Evolutionary conservation across 2,329 filamentous ascomycete species (phyloP).

Genomic region (Pseudogymnoascus sp.): DNA sequence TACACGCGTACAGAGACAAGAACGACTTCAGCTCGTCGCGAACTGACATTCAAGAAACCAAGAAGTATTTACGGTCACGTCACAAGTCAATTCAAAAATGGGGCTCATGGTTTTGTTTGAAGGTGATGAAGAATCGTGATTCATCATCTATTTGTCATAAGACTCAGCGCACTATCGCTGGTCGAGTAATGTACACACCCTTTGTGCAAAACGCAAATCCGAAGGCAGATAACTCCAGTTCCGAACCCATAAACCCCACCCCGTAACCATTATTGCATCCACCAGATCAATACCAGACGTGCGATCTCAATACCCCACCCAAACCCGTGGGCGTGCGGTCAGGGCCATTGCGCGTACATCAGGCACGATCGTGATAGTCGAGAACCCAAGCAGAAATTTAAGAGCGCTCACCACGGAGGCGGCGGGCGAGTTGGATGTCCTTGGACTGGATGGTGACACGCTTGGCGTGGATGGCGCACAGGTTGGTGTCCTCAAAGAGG

Average conservation of each 20-base stretch:
- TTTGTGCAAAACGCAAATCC: slow-evolving; percentile 18
- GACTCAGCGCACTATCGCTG: slow-evolving; percentile 26
- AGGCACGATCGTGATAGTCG: slow-evolving; percentile 11
- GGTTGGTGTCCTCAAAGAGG: slow-evolving; percentile 96
- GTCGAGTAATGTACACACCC: slow-evolving; percentile 25
- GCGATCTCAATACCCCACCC: not conserved
- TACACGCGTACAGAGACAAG: no score
- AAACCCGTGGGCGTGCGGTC: slow-evolving; percentile 8
- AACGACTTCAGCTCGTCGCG: no score
- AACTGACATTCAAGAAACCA: no score
- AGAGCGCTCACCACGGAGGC: slow-evolving; percentile 89
- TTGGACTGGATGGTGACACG: slow-evolving; percentile 95
- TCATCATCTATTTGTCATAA: slow-evolving; percentile 14
- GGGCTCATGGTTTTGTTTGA: slow-evolving; percentile 4
- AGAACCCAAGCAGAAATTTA: slow-evolving; percentile 36
- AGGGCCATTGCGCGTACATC: slow-evolving; percentile 12
- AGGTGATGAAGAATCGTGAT: slow-evolving; percentile 8
- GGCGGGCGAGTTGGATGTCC: slow-evolving; percentile 93
- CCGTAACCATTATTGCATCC: slow-evolving; percentile 9
- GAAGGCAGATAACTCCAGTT: slow-evolving; percentile 5
- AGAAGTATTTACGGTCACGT: not conserved
- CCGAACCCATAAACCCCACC: slow-evolving; percentile 18
- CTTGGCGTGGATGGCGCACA: slow-evolving; percentile 98
- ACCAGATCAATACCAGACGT: slow-evolving; percentile 7
- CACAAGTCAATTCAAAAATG: not conserved